Evolutionary conservation across 2,329 filamentous ascomycete genomes (phyloP).

Genomic region (Trichophyton schoenleinii): DNA sequence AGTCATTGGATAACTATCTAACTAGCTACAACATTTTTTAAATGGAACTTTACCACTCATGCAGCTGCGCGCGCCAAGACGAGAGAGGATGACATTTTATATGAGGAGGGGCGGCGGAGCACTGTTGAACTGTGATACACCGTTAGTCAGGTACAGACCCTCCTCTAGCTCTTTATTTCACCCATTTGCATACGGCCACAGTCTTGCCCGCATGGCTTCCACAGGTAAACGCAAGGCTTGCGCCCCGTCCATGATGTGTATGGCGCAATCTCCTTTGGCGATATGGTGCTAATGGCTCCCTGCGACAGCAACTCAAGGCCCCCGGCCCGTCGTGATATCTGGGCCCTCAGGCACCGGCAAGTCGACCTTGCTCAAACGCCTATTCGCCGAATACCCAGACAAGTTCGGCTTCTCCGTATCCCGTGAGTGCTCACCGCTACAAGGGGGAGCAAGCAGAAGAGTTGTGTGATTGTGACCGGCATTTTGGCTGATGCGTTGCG

Average conservation of each 20-base stretch:
- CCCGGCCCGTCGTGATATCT: constrained; percentile 31
- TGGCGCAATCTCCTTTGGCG: background rate
- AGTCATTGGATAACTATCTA: background rate
- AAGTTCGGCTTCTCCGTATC: constrained; percentile 34
- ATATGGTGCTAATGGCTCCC: background rate
- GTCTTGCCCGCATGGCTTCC: background rate
- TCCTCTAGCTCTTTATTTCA: background rate
- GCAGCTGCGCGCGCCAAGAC: background rate
- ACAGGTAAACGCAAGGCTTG: background rate
- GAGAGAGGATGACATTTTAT: constrained; percentile 1
- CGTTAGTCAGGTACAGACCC: background rate
- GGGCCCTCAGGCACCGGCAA: constrained; percentile 33
- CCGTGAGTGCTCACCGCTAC: constrained; percentile 17
- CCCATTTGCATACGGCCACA: background rate
- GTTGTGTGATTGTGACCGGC: background rate
- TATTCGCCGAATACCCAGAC: constrained; percentile 31
- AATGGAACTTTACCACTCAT: background rate
- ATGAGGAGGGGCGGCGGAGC: background rate
- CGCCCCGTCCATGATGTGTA: background rate
- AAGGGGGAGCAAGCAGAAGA: background rate
- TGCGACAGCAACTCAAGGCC: constrained; percentile 17
- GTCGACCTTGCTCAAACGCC: constrained; percentile 31
- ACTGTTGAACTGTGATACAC: background rate
- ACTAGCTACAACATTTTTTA: background rate
- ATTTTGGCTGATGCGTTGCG: background rate